Conservation (phyloP, 2,329 filamentous ascomycete genomes). For the Aspergillus sp. region DNA sequence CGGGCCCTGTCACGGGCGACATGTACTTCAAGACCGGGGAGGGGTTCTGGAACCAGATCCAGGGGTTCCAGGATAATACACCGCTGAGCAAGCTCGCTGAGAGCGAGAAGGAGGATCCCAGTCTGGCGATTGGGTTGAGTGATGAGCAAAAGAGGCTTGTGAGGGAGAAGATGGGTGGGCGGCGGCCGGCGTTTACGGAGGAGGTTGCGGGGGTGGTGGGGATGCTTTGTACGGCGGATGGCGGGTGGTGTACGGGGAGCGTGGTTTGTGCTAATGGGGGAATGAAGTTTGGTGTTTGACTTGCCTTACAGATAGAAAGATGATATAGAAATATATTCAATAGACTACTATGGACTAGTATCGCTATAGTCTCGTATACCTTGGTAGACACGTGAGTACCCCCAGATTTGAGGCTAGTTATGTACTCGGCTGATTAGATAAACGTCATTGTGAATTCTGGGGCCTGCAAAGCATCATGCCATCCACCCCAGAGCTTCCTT, state of each 20-base stretch:
- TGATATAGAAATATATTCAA: background rate
- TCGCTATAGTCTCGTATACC: background rate
- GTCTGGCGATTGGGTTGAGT: constrained; percentile 58
- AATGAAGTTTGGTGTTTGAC: constrained; percentile 52
- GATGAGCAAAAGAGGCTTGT: constrained; percentile 67
- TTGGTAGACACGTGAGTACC: constrained; percentile 1
- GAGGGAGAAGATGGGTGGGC: constrained; percentile 59
- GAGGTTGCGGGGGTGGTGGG: constrained; percentile 78
- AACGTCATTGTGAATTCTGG: constrained; percentile 13
- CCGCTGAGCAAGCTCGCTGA: constrained; percentile 68
- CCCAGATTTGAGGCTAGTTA: background rate
- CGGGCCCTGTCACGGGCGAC: constrained; percentile 68
- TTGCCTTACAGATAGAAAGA: background rate
- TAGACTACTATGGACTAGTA: background rate
- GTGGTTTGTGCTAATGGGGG: constrained; percentile 82
- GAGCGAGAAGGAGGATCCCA: constrained; percentile 52
- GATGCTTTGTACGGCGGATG: constrained; percentile 74
- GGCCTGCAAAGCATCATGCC: constrained; percentile 6
- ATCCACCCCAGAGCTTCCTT: background rate
- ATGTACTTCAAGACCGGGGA: constrained; percentile 65
- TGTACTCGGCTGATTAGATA: background rate
- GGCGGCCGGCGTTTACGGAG: constrained; percentile 66
- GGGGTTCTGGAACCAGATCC: constrained; percentile 63
- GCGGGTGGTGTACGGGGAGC: constrained; percentile 78
- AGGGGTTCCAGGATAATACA: constrained; percentile 65